Evolutionary conservation across 306 rosid genomes (phyloP), one percentile per base, ranked within the genome.

Genomic region (Glycyrrhiza uralensis): DNA sequence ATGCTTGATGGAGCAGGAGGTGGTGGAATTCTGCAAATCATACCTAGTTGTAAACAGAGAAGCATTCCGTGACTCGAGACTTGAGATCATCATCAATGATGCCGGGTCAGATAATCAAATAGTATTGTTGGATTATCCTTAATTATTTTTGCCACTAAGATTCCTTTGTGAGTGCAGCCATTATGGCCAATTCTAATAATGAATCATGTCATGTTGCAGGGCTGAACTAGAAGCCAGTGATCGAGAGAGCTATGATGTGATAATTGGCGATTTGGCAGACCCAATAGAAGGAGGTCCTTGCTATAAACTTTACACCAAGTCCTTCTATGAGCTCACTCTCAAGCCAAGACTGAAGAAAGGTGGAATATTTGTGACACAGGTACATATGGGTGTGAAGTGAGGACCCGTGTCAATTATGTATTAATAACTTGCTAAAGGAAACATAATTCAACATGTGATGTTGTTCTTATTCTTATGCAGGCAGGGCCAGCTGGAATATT

Each of bases 401-500:
- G 32, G 9, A 46, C 11, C 13, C 4, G 7, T 47, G 24, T 39
- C 22, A 13, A 14, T 38, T 4, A 56, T 19, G n/a, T 1, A 14
- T 38, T 17, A 15, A 35, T 66, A 39, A 45, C 41, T 70, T 28
- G 28, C 2, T 7, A 24, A 52, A 24, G 2, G 7, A 69, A 65
- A 65, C 38, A 9, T 4, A 63, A 66, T 6, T 51, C 64, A 36
- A 20, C 19, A n/a, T 32, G 2, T 55, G 23, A 33, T 20, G 14
- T 81, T 59, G 9, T 49, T 75, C 2, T 67, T 36, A 11, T 61
- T 15, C 36, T 59, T 52, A 9, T 74, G 74, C 79, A 93, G 98
- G 98, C 98, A 6, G 97, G 98, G 2, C 98, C 98, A 50, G 98
- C 98, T 80, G 98, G 98, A 71, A 93, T 93, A 76, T 93, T 93